A percentile compares a stretch with the other conserved stretches of the same genome.
Conservation (phyloP, 208 protist species). For the Sergeia podlipaevii region DNA sequence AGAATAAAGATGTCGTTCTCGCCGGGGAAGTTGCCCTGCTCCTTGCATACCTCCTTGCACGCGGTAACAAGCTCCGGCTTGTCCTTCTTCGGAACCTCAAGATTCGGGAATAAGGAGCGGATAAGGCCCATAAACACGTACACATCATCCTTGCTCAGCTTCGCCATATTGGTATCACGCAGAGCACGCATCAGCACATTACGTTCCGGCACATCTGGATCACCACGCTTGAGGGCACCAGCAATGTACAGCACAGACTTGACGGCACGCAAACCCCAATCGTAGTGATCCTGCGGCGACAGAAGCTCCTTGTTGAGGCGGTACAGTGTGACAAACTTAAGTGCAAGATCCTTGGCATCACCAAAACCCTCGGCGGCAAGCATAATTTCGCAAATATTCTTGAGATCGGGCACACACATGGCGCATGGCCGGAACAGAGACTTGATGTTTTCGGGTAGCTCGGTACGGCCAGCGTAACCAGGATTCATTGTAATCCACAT, state of each 20-base stretch:
- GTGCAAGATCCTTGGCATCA: slow-evolving; percentile 94
- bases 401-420: slow-evolving; percentile 98
- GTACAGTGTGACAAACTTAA: slow-evolving; percentile 99
- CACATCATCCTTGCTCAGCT: slow-evolving; percentile 97
- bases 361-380: slow-evolving; percentile 97
- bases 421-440: slow-evolving; percentile 96
- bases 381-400: slow-evolving; percentile 99
- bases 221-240: slow-evolving; percentile 94
- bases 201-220: slow-evolving; percentile 94
- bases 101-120: slow-evolving; percentile 96
- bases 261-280: slow-evolving; percentile 99
- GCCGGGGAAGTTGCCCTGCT: slow-evolving; percentile 91
- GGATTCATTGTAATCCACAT: slow-evolving; percentile 99
- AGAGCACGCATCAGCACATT: slow-evolving; percentile 97
- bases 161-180: slow-evolving; percentile 97
- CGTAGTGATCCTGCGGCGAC: slow-evolving; percentile 98
- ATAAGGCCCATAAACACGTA: slow-evolving; percentile 98
- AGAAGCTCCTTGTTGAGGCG: slow-evolving; percentile 96
- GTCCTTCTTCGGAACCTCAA: slow-evolving; percentile 94
- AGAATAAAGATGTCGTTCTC: slow-evolving; percentile 98
- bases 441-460: slow-evolving; percentile 97
- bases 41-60: slow-evolving; percentile 90
- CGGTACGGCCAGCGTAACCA: slow-evolving; percentile 95
- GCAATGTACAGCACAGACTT: slow-evolving; percentile 98
- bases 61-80: slow-evolving; percentile 91